Base-by-base conservation (phyloP, 257 asterid species). In the Ballota nigra region DNA sequence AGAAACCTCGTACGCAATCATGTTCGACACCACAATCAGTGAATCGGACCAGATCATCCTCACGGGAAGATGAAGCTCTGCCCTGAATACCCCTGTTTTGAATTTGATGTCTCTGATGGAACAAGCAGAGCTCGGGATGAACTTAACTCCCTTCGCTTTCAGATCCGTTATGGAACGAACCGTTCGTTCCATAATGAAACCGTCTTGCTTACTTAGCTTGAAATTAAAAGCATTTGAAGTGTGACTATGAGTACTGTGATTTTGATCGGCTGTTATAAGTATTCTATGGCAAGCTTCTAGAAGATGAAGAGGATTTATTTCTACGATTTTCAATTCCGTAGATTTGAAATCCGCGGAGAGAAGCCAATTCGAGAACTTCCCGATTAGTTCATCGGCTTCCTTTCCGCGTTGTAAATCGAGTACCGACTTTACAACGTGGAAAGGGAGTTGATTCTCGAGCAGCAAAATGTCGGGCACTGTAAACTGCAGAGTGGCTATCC, bases 1-100 rank as follows among this genome's bases (percentile, higher is more conserved):
- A 18, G 60, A 66, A 31, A 74, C 49, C 31, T 66, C 78, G 73
- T 74, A 74, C 0, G 73, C 78, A 2, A 74, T 74, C 62, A 74
- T 13, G 73, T 74, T 74, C 15, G 60, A 45, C 3, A 29, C 40
- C 1, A 13, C 28, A 8, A 52, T 38, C 8, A 53, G 36, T 2
- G 68, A 12, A 11, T 18, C 20, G 0, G 51, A 16, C 40, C 68
- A 40, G 12, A 57, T 67, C 10, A 26, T 12, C 52, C 49, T 64
- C 16, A 23, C 15, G 3, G 78, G 73, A 4, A 74, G 72, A 15
- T 4, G 73, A 4, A 74, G 72, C 73, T 57, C 68, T 1, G 53
- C 78, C 6, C 0, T 8, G 40, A 66, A 55, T 4, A 22, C 2
- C 1, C 72, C 22, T 1, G 78, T 41, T 20, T 4, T 28, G 73